Evolutionary conservation across 2,329 filamentous ascomycete genomes (phyloP), one percentile per base, ranked within the genome.

Genomic region (Fusarium zealandicum): DNA sequence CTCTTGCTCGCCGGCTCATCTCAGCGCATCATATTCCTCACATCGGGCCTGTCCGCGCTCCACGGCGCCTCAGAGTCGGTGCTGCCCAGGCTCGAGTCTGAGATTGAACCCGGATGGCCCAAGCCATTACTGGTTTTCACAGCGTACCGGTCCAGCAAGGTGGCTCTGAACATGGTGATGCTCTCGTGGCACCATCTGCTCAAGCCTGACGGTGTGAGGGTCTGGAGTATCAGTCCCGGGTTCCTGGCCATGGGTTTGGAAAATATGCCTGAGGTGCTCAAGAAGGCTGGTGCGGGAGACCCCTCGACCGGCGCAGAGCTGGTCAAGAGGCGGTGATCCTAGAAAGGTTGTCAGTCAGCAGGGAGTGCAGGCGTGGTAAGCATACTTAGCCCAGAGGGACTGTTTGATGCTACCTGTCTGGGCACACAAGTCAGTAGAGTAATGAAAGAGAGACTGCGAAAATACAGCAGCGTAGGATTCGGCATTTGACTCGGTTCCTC

Each of bases 1-100:
- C 68, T 84, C 0, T 73, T 84, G 0, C 68, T 83, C 10, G 54
- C 48, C 11, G 63, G 75, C 1, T 42, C 69, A 0, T 74, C 77
- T 11, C 78, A 80, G 0, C 73, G 81, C 3, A 61, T 84, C 43
- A 51, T 82, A 35, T 83, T 84, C 68, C 64, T 84, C 38, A 78
- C 78, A 6, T 71, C 69, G 1, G 78, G 79, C 5, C 72, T 77
- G 0, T 75, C 76, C 6, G 71, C 72, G 1, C 67, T 81, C 3
- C 55, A 66, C 1, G 71, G 72, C 44, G 70, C 69, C 11, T 64
- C 66, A 49, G 60, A 66, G 20, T 46, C 39, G 4, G 61, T 65
- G 32, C 64, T 71, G 12, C 40, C 68, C 59, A 6, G 59, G 59
- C 9, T 64, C 35, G 14, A 70, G 63, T 25, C 50, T 36, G 18